Percentiles rank a stretch among this genome's conserved stretches.
Evolutionary conservation across 2,329 filamentous ascomycete species (phyloP).

Genomic region (Botrytis fabae): DNA sequence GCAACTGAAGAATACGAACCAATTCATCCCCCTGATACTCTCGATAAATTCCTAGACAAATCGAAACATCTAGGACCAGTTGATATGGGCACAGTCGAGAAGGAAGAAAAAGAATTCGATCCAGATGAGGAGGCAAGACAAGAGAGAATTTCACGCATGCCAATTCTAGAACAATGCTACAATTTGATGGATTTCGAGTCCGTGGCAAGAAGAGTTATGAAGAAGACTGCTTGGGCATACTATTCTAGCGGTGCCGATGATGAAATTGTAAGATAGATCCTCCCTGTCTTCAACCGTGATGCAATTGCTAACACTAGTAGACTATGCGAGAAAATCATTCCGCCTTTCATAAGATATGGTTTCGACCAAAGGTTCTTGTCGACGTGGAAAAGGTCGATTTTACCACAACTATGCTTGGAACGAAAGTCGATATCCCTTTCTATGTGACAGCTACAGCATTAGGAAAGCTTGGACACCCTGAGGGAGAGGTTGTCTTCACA

Average conservation of each 20-base stretch:
- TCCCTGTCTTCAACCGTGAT: background rate
- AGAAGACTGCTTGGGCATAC: slow-evolving; percentile 95
- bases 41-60: slow-evolving; percentile 78
- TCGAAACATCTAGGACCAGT: slow-evolving; percentile 88
- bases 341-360: slow-evolving; percentile 97
- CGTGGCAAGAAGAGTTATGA: slow-evolving; percentile 88
- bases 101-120: slow-evolving; percentile 64
- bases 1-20: slow-evolving; percentile 90
- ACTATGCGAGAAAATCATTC: slow-evolving; percentile 94
- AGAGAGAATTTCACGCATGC: slow-evolving; percentile 73
- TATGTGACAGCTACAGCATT: slow-evolving; percentile 96
- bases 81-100: slow-evolving; percentile 77
- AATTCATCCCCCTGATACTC: slow-evolving; percentile 84
- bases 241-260: slow-evolving; percentile 93
- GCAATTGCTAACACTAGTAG: slow-evolving; percentile 46
- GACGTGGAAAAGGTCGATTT: slow-evolving; percentile 87
- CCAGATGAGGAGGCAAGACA: slow-evolving; percentile 74
- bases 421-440: slow-evolving; percentile 81
- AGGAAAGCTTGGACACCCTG: slow-evolving; percentile 89
- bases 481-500: slow-evolving; percentile 91
- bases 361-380: slow-evolving; percentile 83
- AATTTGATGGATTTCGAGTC: slow-evolving; percentile 96
- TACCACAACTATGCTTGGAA: slow-evolving; percentile 90
- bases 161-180: slow-evolving; percentile 81
- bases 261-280: slow-evolving; percentile 66